Evolutionary conservation across 805 yeast species (phyloP).

Genomic region (Candida michaelii): DNA sequence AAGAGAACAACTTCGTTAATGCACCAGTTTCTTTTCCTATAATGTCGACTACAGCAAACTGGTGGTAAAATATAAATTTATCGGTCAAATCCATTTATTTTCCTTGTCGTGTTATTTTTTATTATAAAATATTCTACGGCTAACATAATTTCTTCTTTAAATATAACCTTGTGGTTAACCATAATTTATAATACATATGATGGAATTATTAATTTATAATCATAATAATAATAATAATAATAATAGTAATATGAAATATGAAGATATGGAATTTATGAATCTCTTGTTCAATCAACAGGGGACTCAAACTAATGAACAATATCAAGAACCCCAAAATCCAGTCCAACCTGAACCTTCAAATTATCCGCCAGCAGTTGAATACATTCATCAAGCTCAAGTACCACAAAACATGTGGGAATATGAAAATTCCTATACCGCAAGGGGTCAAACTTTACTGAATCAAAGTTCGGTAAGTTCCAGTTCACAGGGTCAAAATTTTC

Average conservation of each 20-base stretch:
- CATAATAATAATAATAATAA: neutral
- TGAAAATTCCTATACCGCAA: neutral
- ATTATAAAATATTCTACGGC: neutral
- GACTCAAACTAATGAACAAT: neutral
- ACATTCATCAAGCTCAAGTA: conserved; percentile 6
- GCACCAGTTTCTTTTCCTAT: conserved; percentile 1
- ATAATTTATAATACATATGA: neutral
- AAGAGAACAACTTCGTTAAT: conserved; percentile 8
- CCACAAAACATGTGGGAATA: conserved; percentile 10
- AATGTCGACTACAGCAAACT: neutral
- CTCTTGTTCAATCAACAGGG: conserved; percentile 3
- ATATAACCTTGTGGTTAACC: too few species aligned
- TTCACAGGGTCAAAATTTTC: neutral
- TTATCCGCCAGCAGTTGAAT: neutral
- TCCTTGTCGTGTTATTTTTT: neutral
- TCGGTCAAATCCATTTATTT: neutral
- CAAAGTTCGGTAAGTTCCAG: too few species aligned
- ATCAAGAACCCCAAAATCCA: neutral
- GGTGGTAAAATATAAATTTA: neutral
- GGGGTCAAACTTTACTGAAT: too few species aligned
- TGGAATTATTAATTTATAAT: conserved; percentile 8
- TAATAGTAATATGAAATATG: conserved; percentile 4
- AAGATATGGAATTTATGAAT: conserved; percentile 1
- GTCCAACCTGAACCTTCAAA: neutral
- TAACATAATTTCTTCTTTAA: too few species aligned